Evolutionary conservation across 116 monocot species (phyloP), one percentile per base, ranked within the genome.

Genomic region (Iris pallida): DNA sequence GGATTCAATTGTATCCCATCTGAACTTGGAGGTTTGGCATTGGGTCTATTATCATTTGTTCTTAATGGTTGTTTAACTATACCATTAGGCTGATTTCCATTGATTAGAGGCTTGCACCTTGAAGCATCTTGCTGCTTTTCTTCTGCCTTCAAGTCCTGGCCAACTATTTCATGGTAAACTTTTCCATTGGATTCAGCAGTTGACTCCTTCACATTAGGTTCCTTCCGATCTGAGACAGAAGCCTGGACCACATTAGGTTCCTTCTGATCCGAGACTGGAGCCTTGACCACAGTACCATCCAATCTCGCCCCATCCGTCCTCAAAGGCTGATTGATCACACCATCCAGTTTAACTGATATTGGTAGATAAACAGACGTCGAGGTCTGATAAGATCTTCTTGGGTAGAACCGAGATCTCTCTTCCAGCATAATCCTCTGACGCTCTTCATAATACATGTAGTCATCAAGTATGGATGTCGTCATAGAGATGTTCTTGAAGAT

Each of bases 381-480:
- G 9, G 53, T 55, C 16, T n/a, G 3, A 49, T 61, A 42, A 11
- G 54, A 53, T 6, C 16, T 78, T 65, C 66, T 74, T 48, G 71
- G 71, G 13, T 60, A 53, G 8, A 66, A 59, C 20, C 74, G 59
- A 56, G 70, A 73, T 67, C 71, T 82, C 19, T 74, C 78, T 57
- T 74, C 74, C 14, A 55, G 44, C 74, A 78, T 66, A 11, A 68
- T 56, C 65, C 70, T 69, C 56, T 82, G 62, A 45, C 71, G 69
- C 10, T 70, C 70, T 55, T 82, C 82, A 56, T 82, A 82, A 20
- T 70, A 71, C 17, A 49, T 7, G 45, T 78, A 78, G 57, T 82
- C 82, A 73, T 82, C 82, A 9, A 82, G 71, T 51, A 82, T 55
- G 5, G 78, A 82, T 53, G 74, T 66, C 30, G 42, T 71, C 65